Evolutionary conservation across 148 eudicot species (phyloP), one percentile per base, ranked within the genome.

Genomic region (Cornus kousa): DNA sequence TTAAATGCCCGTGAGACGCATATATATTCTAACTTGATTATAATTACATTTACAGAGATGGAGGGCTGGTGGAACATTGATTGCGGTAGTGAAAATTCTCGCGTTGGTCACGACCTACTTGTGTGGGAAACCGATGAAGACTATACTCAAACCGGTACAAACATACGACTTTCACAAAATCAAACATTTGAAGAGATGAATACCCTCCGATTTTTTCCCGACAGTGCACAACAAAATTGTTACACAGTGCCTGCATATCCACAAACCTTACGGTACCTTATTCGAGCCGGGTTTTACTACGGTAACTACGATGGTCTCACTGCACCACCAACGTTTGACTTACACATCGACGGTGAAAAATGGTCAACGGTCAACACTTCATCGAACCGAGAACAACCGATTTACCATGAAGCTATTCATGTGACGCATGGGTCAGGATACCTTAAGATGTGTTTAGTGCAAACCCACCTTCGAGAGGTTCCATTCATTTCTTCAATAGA

Each of bases 311-410:
- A 81, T 19, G 20, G 31, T 23, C 37, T 70, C 43, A 46, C 79
- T 4, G 60, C 3, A 12, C 80, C 83, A 6, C 83, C 79, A 5
- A 71, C 79, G 3, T 81, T 81, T 17, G 79, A 71, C 48, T 72
- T 80, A 12, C 24, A 43, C 16, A 46, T 81, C 28, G 75, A 77
- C 24, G 62, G 66, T 4, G 22, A 19, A 31, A 40, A 13, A 28
- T 77, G 79, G 73, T 11, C 66, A 7, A 77, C 79, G 5, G 33
- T 77, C 16, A 10, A 16, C 19, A 68, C 19, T 8, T 19, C 55
- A 3, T n/a, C 39, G 19, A 71, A 40, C 7, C 17, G n/a, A 13
- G 39, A 64, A 10, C 17, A 13, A 3, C 62, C 75, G 0, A 12
- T 23, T 3, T 72, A 72, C 35, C 62, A 72, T 40, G 75, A 72